These are phyloP conservation scores for Marchantia paleacea DNA, from an alignment of 225 moss, liverwort and hornwort genomes.

Conservation along the genomic window DNA sequence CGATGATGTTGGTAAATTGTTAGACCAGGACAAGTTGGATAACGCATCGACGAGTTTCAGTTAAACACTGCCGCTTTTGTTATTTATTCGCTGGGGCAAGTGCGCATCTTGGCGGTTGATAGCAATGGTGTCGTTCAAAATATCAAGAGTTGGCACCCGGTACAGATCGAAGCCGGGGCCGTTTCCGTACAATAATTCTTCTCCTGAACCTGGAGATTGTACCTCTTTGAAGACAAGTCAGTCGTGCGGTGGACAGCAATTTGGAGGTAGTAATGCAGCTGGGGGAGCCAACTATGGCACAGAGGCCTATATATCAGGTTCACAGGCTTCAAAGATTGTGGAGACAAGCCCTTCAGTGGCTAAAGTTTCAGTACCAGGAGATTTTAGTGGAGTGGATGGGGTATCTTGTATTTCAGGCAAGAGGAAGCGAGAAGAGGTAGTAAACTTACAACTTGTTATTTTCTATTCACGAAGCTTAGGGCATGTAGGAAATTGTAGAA, in stretches of 20 bases:
- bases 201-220: conserved; percentile 27
- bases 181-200: conserved; percentile 23
- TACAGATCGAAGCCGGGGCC: conserved; percentile 63
- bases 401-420: conserved; percentile 34
- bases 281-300: conserved; percentile 30
- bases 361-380: conserved; percentile 37
- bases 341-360: conserved; percentile 39
- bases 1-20: not conserved
- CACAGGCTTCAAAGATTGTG: conserved; percentile 5
- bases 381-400: conserved; percentile 42
- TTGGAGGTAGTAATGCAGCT: conserved; percentile 37
- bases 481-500: not conserved
- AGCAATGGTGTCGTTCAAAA: conserved; percentile 88
- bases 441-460: not conserved
- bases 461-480: not conserved
- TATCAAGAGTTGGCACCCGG: conserved; percentile 81
- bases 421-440: conserved; percentile 68
- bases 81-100: not conserved
- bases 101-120: not conserved
- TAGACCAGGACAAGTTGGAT: not conserved
- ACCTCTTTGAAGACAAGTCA: conserved; percentile 42
- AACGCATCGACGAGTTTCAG: not conserved
- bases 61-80: not conserved
- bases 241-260: conserved; percentile 46
- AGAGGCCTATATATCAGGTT: conserved; percentile 25